phyloP scores from a whole-genome alignment of 2,329 filamentous ascomycete species.

The Calonectria crousiana region DNA sequence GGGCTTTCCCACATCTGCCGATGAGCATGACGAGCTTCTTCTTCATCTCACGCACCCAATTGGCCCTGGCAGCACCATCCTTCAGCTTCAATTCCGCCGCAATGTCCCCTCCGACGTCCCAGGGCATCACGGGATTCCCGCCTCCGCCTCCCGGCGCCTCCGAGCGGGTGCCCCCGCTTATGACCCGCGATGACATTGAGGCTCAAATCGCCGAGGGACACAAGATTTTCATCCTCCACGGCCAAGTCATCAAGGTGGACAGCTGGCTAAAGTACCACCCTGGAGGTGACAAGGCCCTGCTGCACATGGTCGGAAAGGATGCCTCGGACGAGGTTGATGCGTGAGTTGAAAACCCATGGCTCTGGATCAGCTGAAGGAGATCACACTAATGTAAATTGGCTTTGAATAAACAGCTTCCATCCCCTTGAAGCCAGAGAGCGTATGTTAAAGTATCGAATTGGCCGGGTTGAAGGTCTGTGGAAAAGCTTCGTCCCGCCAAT shows the following conservation, averaged over 20 bases:
- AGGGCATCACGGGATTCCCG: constrained; percentile 38
- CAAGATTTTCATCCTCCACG: constrained; percentile 83
- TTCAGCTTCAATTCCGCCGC: not conserved
- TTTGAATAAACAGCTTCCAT: constrained; percentile 73
- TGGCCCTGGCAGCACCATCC: not conserved
- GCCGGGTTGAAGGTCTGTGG: constrained; percentile 84
- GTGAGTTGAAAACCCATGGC: constrained; percentile 62
- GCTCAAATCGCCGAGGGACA: constrained; percentile 85
- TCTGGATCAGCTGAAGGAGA: not conserved
- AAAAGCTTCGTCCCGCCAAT: constrained; percentile 90
- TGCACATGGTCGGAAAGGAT: constrained; percentile 93
- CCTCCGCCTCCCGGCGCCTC: constrained; percentile 23
- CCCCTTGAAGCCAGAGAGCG: constrained; percentile 79
- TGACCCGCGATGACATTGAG: constrained; percentile 64
- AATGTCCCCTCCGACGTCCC: not conserved
- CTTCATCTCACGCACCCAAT: not conserved
- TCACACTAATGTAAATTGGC: constrained; percentile 26
- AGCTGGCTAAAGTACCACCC: constrained; percentile 91
- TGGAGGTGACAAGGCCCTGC: constrained; percentile 89
- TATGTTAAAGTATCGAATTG: constrained; percentile 88
- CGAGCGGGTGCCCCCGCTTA: constrained; percentile 49
- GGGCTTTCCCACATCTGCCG: constrained; percentile 1
- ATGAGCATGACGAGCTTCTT: not conserved
- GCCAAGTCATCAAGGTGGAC: constrained; percentile 87
- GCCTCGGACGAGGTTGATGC: constrained; percentile 93